These are phyloP conservation scores for Cutaneotrichosporon arboriforme DNA, from an alignment of 1,284 basidiomycete species.

Conservation along the genomic window DNA sequence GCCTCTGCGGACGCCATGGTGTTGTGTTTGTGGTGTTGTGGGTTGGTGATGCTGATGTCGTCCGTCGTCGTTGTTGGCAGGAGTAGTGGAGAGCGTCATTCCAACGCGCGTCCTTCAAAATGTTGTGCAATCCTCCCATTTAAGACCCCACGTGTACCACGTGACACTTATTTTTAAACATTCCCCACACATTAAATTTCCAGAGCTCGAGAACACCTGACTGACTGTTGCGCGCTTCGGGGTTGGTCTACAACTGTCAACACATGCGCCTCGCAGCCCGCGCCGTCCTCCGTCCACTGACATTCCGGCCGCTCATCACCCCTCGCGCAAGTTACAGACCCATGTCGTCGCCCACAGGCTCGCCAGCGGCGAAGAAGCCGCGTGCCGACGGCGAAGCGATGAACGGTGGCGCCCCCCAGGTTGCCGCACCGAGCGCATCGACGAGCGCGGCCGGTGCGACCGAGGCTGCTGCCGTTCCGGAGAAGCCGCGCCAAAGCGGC, in stretches of 20 bases:
- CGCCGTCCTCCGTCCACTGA: slow-evolving; percentile 15
- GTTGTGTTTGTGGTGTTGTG: slow-evolving; percentile 4
- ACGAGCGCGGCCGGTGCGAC: background rate
- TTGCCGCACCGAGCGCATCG: too few relatives aligned
- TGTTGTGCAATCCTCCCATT: background rate
- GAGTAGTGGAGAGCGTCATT: slow-evolving; percentile 4
- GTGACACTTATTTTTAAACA: background rate
- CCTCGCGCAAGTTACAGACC: background rate
- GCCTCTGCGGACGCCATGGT: slow-evolving; percentile 21
- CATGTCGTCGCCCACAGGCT: background rate
- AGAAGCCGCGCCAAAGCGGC: slow-evolving; percentile 1
- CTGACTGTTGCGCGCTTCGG: background rate
- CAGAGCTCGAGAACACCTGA: background rate
- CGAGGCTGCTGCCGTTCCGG: background rate
- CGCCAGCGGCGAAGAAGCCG: slow-evolving; percentile 11
- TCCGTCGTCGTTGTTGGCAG: background rate
- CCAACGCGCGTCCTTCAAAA: slow-evolving; percentile 2
- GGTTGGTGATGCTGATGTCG: slow-evolving; percentile 1
- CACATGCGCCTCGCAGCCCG: background rate
- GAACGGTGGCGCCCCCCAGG: background rate
- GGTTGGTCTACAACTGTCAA: background rate
- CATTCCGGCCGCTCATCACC: background rate
- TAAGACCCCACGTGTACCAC: background rate
- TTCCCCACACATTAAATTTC: slow-evolving; percentile 25
- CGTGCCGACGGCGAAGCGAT: background rate